Conservation (phyloP, 371 early-diverging fungal species). For the Mucor plumbeus region DNA sequence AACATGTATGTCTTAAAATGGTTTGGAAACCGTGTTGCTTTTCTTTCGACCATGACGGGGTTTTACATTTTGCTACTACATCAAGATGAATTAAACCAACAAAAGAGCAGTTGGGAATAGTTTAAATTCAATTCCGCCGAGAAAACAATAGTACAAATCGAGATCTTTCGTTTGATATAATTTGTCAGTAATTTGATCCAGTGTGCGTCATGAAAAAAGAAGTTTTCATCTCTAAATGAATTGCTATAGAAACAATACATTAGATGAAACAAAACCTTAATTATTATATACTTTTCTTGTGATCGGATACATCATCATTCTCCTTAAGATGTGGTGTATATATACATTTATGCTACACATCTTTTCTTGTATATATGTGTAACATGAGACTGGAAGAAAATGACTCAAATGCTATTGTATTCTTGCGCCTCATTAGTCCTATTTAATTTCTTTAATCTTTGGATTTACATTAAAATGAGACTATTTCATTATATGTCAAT, state of each 20-base stretch:
- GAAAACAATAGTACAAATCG: not conserved
- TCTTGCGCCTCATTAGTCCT: not conserved
- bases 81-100: no score
- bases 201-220: no score
- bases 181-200: no score
- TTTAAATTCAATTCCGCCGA: not conserved
- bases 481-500: not conserved
- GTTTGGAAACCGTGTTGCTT: slow-evolving; percentile 2
- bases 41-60: not conserved
- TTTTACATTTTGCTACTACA: not conserved
- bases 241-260: no score
- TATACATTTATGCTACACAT: no score
- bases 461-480: not conserved
- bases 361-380: not conserved
- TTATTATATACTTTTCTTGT: no score
- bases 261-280: no score
- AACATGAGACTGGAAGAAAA: not conserved
- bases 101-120: not conserved
- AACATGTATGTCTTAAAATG: slow-evolving; percentile 7
- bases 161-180: not conserved
- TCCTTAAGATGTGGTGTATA: no score
- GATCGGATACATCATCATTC: no score
- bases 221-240: no score
- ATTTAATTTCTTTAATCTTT: not conserved
- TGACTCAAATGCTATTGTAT: not conserved